These are phyloP conservation scores for Geranium incanum DNA, from an alignment of 441 rosid genomes.

Conservation along the genomic window DNA sequence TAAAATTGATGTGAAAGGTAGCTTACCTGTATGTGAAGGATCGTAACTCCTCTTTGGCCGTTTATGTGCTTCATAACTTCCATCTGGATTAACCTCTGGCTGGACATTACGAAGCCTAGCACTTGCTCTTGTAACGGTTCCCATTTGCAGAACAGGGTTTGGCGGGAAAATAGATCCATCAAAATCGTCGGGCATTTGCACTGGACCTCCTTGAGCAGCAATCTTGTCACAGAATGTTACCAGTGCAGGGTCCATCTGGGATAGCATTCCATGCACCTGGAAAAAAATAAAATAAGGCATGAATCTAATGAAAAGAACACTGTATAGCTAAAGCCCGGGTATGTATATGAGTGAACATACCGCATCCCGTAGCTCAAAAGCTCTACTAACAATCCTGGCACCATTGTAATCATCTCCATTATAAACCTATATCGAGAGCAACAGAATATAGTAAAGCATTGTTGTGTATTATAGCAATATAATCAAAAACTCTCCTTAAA, in stretches of 20 bases:
- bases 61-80: slow-evolving; percentile 62
- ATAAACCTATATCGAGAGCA: slow-evolving; percentile 47
- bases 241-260: slow-evolving; percentile 97
- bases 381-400: slow-evolving; percentile 89
- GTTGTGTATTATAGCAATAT: slow-evolving; percentile 2
- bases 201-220: slow-evolving; percentile 81
- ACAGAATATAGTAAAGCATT: slow-evolving; percentile 15
- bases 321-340: not conserved
- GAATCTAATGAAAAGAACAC: slow-evolving; percentile 4
- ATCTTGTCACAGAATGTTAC: slow-evolving; percentile 85
- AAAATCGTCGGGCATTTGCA: slow-evolving; percentile 64
- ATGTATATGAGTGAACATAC: slow-evolving; percentile 35
- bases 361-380: slow-evolving; percentile 87
- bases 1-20: not conserved
- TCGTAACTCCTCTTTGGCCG: slow-evolving; percentile 68
- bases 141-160: slow-evolving; percentile 74
- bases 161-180: slow-evolving; percentile 55
- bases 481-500: slow-evolving; percentile 3
- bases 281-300: slow-evolving; percentile 12
- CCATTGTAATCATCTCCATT: slow-evolving; percentile 97
- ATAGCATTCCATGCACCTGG: slow-evolving; percentile 94
- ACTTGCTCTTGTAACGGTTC: slow-evolving; percentile 75
- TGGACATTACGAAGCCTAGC: slow-evolving; percentile 93
- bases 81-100: slow-evolving; percentile 72
- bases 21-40: slow-evolving; percentile 47